Evolutionary conservation across 352 stramenopile species (phyloP), one percentile per base, ranked within the genome.

Genomic region (Bremia lactucae): DNA sequence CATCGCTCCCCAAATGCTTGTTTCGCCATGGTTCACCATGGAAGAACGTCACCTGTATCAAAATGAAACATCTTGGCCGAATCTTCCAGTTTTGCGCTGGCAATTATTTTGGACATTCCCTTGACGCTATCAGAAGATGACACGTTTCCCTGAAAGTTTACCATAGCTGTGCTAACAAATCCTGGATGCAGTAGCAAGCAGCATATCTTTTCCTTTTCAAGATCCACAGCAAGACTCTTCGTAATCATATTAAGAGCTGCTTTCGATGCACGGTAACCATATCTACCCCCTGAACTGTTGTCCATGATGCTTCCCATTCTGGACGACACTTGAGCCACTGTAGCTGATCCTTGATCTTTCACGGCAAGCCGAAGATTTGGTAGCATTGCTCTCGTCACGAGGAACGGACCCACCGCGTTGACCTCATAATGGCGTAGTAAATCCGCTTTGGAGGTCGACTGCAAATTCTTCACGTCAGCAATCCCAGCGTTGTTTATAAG

Each of bases 211-310:
- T 74, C 52, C 29, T 22, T 34, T 52, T 70, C 64, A n/a, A 81
- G 54, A 29, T 83, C 68, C 14, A 68, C 29, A 13, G 60, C 42
- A 2, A 86, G 51, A 13, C 51, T 64, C 55, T 54, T 70, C 42
- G 59, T 81, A 28, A 83, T 42, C 53, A 73, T 81, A 53, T 92
- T 92, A 39, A 85, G 57, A 18, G 72, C 79, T 25, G 66, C 35
- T 53, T 88, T 87, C 35, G 67, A 80, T 28, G 78, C 66, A 33
- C 73, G 66, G 64, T 91, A 87, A 39, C 65, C 71, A 46, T 85
- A 85, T 21, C 36, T 38, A 11, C 46, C 51, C 7, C 51, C 56
- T 2, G 56, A 59, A 9, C 20, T 35, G 36, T 65, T 65, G 33
- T 65, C 46, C 2, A 42, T 49, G 26, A 86, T 72, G 31, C 69